These are phyloP conservation scores for Microthlaspi erraticum DNA, from an alignment of 345 rosid species.

Conservation along the genomic window DNA sequence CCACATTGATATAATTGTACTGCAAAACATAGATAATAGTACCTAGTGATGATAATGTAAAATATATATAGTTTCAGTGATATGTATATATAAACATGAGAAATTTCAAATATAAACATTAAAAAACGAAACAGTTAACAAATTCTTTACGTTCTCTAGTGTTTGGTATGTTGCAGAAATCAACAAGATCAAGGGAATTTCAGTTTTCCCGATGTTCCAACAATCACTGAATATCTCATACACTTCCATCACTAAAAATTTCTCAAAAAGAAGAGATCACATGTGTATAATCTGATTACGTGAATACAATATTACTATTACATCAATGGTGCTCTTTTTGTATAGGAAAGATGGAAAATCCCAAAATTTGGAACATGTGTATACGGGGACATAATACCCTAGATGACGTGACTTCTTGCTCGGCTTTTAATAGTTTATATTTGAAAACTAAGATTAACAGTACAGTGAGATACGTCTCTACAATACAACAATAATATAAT, in stretches of 20 bases:
- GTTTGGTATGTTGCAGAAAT: too few species aligned
- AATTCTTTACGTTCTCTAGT: too few species aligned
- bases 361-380: slow-evolving; percentile 36
- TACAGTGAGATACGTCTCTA: slow-evolving; percentile 32
- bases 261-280: slow-evolving; percentile 16
- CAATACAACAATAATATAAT: slow-evolving; percentile 19
- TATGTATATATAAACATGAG: not conserved
- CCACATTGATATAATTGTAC: slow-evolving; percentile 23
- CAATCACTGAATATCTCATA: slow-evolving; percentile 7
- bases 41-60: slow-evolving; percentile 3
- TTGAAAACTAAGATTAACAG: slow-evolving; percentile 5
- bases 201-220: not conserved
- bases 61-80: not conserved
- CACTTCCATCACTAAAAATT: slow-evolving; percentile 1
- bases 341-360: not conserved
- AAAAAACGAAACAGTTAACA: too few species aligned
- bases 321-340: slow-evolving; percentile 4
- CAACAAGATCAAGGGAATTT: not conserved
- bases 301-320: not conserved
- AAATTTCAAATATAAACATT: not conserved
- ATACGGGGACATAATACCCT: slow-evolving; percentile 31
- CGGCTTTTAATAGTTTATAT: not conserved
- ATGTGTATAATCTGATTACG: slow-evolving; percentile 22
- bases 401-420: slow-evolving; percentile 29
- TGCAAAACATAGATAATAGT: not conserved